Evolutionary conservation across 2,329 filamentous ascomycete genomes (phyloP).

Genomic region (Dactylellina cionopaga): DNA sequence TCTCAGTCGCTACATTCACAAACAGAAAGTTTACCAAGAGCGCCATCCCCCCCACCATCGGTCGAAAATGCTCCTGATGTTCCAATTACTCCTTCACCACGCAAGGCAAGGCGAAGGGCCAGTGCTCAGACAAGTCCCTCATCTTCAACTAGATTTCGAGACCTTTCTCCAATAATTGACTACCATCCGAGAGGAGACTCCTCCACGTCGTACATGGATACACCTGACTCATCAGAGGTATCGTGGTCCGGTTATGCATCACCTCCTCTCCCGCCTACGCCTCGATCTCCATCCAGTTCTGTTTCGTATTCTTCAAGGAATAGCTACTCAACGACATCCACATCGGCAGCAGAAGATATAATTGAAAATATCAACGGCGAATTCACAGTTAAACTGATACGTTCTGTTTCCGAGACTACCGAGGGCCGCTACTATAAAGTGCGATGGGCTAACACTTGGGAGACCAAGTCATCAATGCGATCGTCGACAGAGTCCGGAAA

Average conservation of each 20-base stretch:
- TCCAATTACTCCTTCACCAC: slow-evolving; percentile 25
- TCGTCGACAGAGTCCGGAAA: slow-evolving; percentile 44
- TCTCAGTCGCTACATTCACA: slow-evolving; percentile 8
- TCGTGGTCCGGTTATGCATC: slow-evolving; percentile 39
- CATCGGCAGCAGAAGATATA: slow-evolving; percentile 16
- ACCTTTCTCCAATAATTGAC: slow-evolving; percentile 43
- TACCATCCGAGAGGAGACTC: slow-evolving; percentile 23
- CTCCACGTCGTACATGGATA: slow-evolving; percentile 25
- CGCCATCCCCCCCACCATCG: slow-evolving; percentile 22
- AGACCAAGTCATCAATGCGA: slow-evolving; percentile 47
- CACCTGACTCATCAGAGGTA: slow-evolving; percentile 26
- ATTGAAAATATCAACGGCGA: slow-evolving; percentile 48
- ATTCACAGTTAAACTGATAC: slow-evolving; percentile 33
- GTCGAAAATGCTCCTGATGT: background rate
- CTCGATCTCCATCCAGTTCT: slow-evolving; percentile 37
- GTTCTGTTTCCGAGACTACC: slow-evolving; percentile 31
- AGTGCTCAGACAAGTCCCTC: slow-evolving; percentile 30
- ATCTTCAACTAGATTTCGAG: slow-evolving; percentile 41
- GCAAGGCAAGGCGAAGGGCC: slow-evolving; percentile 19
- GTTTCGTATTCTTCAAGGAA: slow-evolving; percentile 41
- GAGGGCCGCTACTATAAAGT: slow-evolving; percentile 49
- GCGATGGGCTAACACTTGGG: slow-evolving; percentile 50
- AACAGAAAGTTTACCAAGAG: slow-evolving; percentile 28
- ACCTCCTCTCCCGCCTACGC: slow-evolving; percentile 14
- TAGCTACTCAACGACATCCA: slow-evolving; percentile 16